Conservation (phyloP, 2,329 filamentous ascomycete species). For the Botrytis squamosa region DNA sequence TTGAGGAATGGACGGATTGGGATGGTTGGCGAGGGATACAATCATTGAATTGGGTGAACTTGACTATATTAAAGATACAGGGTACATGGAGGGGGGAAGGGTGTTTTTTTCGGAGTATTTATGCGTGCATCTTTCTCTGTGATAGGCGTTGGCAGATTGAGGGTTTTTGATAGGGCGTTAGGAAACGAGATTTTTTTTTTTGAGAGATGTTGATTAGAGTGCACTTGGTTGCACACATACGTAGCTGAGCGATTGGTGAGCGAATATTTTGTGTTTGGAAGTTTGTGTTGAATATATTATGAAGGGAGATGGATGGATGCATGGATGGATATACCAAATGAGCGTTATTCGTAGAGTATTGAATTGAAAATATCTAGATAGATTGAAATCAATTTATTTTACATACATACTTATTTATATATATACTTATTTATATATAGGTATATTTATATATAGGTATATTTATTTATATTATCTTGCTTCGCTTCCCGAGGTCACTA, state of each 20-base stretch:
- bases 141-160: conserved; percentile 1
- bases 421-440: no score
- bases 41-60: conserved; percentile 6
- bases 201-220: background rate
- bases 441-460: no score
- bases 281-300: conserved; percentile 9
- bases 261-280: background rate
- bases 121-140: background rate
- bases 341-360: background rate
- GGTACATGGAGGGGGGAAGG: background rate
- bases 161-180: background rate
- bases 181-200: background rate
- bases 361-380: background rate
- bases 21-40: conserved; percentile 5
- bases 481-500: no score
- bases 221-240: background rate
- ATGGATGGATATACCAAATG: background rate
- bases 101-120: background rate
- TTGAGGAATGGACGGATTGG: background rate
- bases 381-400: background rate
- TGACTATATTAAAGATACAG: background rate
- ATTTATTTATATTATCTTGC: no score
- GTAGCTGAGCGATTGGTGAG: background rate
- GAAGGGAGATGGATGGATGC: background rate
- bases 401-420: no score